Evolutionary conservation across 495 filamentous ascomycete species (phyloP), one percentile per base, ranked within the genome.

Genomic region (Neurospora sp.): DNA sequence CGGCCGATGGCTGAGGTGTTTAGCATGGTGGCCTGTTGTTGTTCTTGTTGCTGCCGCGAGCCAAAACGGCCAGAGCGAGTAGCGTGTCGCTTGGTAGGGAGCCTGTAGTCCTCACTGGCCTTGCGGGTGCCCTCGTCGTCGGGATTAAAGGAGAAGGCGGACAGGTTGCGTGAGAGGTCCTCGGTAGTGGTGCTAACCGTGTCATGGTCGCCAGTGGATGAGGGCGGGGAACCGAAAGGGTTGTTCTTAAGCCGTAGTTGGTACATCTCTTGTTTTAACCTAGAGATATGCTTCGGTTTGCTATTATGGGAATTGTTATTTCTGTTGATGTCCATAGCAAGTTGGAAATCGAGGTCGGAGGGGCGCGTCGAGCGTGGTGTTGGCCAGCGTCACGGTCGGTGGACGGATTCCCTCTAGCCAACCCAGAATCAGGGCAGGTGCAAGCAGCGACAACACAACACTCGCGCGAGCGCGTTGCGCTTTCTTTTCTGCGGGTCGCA

Each of bases 1-100:
- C 85, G 87, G 31, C 87, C 87, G 61, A 91, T 82, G 42, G 85
- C 88, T 9, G 89, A 91, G 8, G 89, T 91, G 81, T 91, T 88
- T 76, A 91, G 84, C 6, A 76, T 74, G 18, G 71, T 76, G 8
- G 70, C 74, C 14, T 65, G 53, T 65, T 65, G 53, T 2, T 65
- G 53, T 65, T 9, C 71, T 69, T 68, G 41, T 37, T 65, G 45
- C 22, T 74, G 73, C 20, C 69, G 76, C 14, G 71, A 59, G 41
- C 73, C 77, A 53, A 80, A 81, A 70, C 80, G 79, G 45, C 78
- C 78, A 14, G 80, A 78, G 10, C 79, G 70, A 35, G 75, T 68
- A 20, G 74, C 35, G 40, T 71, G 71, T n/a, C 80, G 59, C 73
- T 75, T 76, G 37, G 69, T 69, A 1, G 72, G 75, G 44, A 45